These are phyloP conservation scores for Pythium graminicola DNA, from an alignment of 352 stramenopile genomes.

Conservation along the genomic window DNA sequence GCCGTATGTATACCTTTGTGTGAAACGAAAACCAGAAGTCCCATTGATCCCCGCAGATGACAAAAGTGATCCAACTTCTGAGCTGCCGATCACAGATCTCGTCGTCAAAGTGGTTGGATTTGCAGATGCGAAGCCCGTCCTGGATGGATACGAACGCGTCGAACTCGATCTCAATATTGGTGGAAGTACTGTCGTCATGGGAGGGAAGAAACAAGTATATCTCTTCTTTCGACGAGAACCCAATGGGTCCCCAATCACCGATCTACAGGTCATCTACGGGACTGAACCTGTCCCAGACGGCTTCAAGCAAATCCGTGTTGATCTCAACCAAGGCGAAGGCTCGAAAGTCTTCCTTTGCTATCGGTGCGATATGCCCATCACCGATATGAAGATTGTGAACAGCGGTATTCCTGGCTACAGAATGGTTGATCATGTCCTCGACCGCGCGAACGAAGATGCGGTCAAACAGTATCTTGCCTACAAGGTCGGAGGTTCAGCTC, in stretches of 20 bases:
- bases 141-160: constrained; percentile 71
- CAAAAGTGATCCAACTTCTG: not conserved
- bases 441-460: constrained; percentile 53
- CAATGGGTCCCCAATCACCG: constrained; percentile 78
- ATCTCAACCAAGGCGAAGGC: constrained; percentile 80
- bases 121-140: constrained; percentile 50
- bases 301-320: constrained; percentile 82
- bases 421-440: constrained; percentile 74
- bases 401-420: constrained; percentile 76
- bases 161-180: constrained; percentile 79
- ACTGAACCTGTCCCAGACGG: constrained; percentile 80
- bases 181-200: constrained; percentile 33
- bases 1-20: constrained; percentile 80
- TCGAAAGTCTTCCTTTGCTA: constrained; percentile 84
- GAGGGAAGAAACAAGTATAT: constrained; percentile 81
- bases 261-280: constrained; percentile 72
- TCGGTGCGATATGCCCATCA: constrained; percentile 84
- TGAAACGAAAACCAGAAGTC: constrained; percentile 58
- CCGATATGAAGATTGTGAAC: constrained; percentile 81
- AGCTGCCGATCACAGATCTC: constrained; percentile 74
- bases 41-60: constrained; percentile 20
- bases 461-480: constrained; percentile 78
- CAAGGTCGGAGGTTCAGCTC: constrained; percentile 75
- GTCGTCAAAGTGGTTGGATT: constrained; percentile 59
- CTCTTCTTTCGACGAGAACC: constrained; percentile 70